phyloP scores from a whole-genome alignment of 129 eudicot species.

The Lactuca saligna region DNA sequence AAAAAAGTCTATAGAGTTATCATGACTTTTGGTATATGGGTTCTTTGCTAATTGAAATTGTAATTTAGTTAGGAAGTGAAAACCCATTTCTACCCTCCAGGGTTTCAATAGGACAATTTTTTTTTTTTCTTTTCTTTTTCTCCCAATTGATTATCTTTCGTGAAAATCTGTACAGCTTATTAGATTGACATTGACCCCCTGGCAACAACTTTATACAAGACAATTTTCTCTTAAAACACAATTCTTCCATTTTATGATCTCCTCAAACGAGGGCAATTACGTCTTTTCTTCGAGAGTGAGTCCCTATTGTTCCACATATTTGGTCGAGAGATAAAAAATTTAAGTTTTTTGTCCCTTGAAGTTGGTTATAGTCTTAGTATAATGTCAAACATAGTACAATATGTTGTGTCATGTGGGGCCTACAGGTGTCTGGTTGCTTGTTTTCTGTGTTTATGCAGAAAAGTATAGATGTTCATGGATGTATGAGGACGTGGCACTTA shows the following conservation, averaged over 20 bases:
- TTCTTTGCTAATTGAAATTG: conserved; percentile 41
- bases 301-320: too few relatives aligned
- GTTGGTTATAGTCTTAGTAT: too few relatives aligned
- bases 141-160: conserved; percentile 20
- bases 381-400: too few relatives aligned
- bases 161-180: conserved; percentile 62
- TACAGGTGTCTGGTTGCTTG: not conserved
- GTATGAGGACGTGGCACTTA: not conserved
- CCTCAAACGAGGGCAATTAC: not conserved
- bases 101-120: conserved; percentile 35
- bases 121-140: not conserved
- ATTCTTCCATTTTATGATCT: not conserved
- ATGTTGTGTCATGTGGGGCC: too few relatives aligned
- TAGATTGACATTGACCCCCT: conserved; percentile 29
- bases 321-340: too few relatives aligned
- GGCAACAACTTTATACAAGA: conserved; percentile 45
- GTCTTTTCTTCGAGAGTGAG: not conserved
- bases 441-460: conserved; percentile 23
- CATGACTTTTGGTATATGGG: conserved; percentile 24
- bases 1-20: conserved; percentile 14
- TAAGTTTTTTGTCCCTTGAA: too few relatives aligned
- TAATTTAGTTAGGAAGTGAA: conserved; percentile 54
- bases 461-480: conserved; percentile 20
- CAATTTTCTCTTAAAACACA: conserved; percentile 20
- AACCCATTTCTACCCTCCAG: conserved; percentile 46